Evolutionary conservation across 495 filamentous ascomycete genomes (phyloP).

Genomic region (Letharia lupina): DNA sequence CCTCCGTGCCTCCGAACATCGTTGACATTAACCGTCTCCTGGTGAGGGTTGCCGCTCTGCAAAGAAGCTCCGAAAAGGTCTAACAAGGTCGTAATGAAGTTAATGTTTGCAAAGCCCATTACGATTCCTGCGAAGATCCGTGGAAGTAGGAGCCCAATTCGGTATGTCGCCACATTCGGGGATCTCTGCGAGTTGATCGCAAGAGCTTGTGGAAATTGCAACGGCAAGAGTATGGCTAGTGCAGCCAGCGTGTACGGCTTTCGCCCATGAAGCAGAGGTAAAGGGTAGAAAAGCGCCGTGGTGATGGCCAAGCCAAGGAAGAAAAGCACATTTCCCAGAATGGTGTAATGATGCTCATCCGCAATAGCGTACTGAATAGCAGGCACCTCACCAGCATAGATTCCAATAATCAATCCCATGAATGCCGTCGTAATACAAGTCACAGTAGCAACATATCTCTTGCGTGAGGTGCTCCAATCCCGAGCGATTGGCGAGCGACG

Average conservation of each 20-base stretch:
- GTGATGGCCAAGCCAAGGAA: conserved; percentile 60
- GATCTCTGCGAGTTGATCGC: conserved; percentile 46
- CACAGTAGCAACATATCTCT: conserved; percentile 56
- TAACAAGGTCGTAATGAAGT: conserved; percentile 57
- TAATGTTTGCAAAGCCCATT: conserved; percentile 68
- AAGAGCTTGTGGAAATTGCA: conserved; percentile 67
- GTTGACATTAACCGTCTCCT: conserved; percentile 53
- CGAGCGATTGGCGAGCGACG: conserved; percentile 46
- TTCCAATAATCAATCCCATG: conserved; percentile 59
- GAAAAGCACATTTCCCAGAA: conserved; percentile 64
- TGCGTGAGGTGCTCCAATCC: conserved; percentile 55
- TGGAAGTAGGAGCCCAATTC: conserved; percentile 52
- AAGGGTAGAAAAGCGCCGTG: conserved; percentile 61
- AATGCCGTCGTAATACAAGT: conserved; percentile 62
- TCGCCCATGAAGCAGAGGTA: conserved; percentile 66
- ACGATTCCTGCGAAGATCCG: conserved; percentile 55
- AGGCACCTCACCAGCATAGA: conserved; percentile 69
- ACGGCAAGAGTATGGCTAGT: conserved; percentile 56
- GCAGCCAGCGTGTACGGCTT: conserved; percentile 64
- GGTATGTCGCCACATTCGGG: conserved; percentile 47
- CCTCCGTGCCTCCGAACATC: conserved; percentile 64
- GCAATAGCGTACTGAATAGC: conserved; percentile 64
- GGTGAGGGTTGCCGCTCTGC: conserved; percentile 61
- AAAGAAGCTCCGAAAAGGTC: conserved; percentile 68
- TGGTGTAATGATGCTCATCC: conserved; percentile 54